Base-by-base conservation (phyloP, 352 stramenopile genomes). In the Plasmopara muralis region DNA sequence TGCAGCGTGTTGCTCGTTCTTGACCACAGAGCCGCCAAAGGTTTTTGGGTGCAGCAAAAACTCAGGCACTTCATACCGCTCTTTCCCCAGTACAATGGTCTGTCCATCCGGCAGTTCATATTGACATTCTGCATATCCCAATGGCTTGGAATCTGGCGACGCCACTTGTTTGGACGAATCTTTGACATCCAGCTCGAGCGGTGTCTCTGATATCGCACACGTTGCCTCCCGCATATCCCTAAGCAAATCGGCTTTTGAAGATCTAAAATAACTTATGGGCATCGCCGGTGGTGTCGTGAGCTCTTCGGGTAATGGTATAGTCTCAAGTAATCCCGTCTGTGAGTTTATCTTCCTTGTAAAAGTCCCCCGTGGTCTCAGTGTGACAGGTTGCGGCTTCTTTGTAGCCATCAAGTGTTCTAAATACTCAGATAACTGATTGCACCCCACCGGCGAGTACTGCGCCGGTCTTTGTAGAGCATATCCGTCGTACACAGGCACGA, bases 401-500 rank as follows among this genome's bases (percentile, higher is more conserved):
- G 57, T 57, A 5, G 39, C 28, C 7, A 93, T 60, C n/a, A 95
- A 62, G 45, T 89, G 69, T 30, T 75, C 70, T 18, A 95, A 63
- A 55, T 93, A 85, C 41, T 72, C 66, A 14, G 68, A 83, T 37
- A 95, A 58, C 9, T 77, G 73, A 52, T 91, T 76, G 49, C 81
- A 81, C 6, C 85, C 83, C 29, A 93, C 68, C 0, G 66, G 68
- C 15, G 78, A 95, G 60, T 84, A 81, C 60, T 91, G 80, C 12
- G 79, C 70, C 0, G 84, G 81, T 5, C 68, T 77, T 55, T 93
- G 71, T 16, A 97, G 53, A 1, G 88, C 74, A 59, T 91, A 96
- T 34, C 91, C 91, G 51, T 97, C 89, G 35, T 95, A 88, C 30
- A 97, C 85, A 3, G 91, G 87, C 31, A 93, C 85, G 16, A 95